These are phyloP conservation scores for Suhomyces tanzawaensis DNA, from an alignment of 805 yeast genomes.

Conservation along the genomic window DNA sequence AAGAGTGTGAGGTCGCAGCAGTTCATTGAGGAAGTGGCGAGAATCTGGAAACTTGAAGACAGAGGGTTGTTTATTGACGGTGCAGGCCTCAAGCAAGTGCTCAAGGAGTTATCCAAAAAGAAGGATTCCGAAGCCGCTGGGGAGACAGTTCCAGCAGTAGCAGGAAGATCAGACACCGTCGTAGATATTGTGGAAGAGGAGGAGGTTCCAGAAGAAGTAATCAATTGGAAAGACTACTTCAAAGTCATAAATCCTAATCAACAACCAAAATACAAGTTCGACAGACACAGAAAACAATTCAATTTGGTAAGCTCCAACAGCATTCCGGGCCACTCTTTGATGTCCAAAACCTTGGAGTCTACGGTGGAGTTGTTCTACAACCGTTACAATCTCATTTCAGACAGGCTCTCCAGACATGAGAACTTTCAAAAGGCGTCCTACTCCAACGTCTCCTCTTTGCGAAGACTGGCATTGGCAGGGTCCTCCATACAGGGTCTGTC, in stretches of 20 bases:
- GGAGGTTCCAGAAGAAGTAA: slow-evolving; percentile 16
- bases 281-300: slow-evolving; percentile 60
- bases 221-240: slow-evolving; percentile 75
- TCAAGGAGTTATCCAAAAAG: slow-evolving; percentile 49
- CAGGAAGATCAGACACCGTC: slow-evolving; percentile 19
- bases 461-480: slow-evolving; percentile 16
- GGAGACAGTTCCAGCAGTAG: slow-evolving; percentile 7
- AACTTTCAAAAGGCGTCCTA: slow-evolving; percentile 57
- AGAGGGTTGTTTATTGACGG: slow-evolving; percentile 85
- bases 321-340: slow-evolving; percentile 4
- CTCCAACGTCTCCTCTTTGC: slow-evolving; percentile 44
- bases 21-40: slow-evolving; percentile 74
- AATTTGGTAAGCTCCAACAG: slow-evolving; percentile 28
- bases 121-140: slow-evolving; percentile 4
- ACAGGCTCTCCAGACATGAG: slow-evolving; percentile 74
- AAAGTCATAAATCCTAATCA: slow-evolving; percentile 59
- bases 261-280: slow-evolving; percentile 66
- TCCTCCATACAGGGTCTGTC: slow-evolving; percentile 2
- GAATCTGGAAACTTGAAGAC: slow-evolving; percentile 84
- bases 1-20: slow-evolving; percentile 59
- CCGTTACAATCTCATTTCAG: slow-evolving; percentile 63
- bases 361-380: slow-evolving; percentile 44
- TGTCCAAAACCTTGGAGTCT: slow-evolving; percentile 16
- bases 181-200: slow-evolving; percentile 14
- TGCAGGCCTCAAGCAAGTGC: slow-evolving; percentile 58